Evolutionary conservation across 2,329 filamentous ascomycete genomes (phyloP), one percentile per base, ranked within the genome.

Genomic region (Emericellopsis cladophorae): DNA sequence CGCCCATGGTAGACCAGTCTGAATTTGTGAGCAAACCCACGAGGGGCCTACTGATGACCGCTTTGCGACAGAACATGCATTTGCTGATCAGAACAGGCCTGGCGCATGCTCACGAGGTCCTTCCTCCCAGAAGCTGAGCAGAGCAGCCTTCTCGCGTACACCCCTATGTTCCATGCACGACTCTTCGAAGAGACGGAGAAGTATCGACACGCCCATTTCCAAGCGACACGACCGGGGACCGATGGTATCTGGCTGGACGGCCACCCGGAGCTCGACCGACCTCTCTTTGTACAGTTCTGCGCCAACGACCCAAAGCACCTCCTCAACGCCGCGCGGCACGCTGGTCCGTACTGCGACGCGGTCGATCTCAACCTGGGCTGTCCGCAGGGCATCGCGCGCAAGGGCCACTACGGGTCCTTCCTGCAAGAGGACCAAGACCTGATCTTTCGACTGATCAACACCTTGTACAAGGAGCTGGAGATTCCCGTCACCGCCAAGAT

Each of bases 1-100:
- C 92, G 29, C 92, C 92, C 31, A 98, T 98, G 92, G 92, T 98
- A 18, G 90, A 98, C 56, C 86, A 95, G 60, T 95, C 88, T 26
- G 92, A 98, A 67, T 95, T 96, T 67, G 89, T 95, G 68, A 49
- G 81, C 68, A 11, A 11, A 35, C 32, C 36, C 35, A 31, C 39
- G 18, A 18, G 3, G 11, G 29, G 15, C 14, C 14, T 18, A 7
- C 40, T 12, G 32, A 41, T 10, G 7, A 6, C 10, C 23, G 18
- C 14, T 3, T 6, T 14, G 14, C 15, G 21, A 4, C 16, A 37
- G 16, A 23, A 11, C 4, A 18, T 7, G 39, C 21, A 12, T 12
- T 21, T 10, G 22, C 18, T 15, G 7, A 16, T 9, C 14, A 23
- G 22, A 15, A 15, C 48, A 95, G 89, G 92, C 90, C 52, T 98